Evolutionary conservation across 2,329 filamentous ascomycete genomes (phyloP).

Genomic region (Cyanodermella asteris): DNA sequence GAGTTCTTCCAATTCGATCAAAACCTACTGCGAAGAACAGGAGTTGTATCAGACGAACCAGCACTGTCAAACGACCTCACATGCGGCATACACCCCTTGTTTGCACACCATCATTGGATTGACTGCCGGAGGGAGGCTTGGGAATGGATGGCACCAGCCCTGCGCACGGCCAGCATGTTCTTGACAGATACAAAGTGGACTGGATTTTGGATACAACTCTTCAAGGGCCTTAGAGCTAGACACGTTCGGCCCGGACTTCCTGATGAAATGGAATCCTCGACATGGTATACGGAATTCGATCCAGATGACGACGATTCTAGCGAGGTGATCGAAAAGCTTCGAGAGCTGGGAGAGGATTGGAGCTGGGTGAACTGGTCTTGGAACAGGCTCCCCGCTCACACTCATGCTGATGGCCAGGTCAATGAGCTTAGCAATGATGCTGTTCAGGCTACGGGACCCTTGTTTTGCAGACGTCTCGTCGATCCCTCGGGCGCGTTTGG

Average conservation of each 20-base stretch:
- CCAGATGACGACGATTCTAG: slow-evolving; percentile 5
- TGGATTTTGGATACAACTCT: slow-evolving; percentile 8
- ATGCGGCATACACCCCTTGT: slow-evolving; percentile 6
- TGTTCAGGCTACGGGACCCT: too few species aligned
- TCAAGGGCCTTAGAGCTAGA: slow-evolving; percentile 5
- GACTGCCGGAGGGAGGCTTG: slow-evolving; percentile 7
- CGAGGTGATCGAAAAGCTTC: slow-evolving; percentile 5
- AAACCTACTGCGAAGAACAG: too few species aligned
- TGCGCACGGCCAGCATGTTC: slow-evolving; percentile 7
- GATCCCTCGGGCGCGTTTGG: too few species aligned
- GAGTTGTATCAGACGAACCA: slow-evolving; percentile 4
- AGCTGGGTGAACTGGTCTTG: too few species aligned
- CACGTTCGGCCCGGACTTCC: slow-evolving; percentile 5
- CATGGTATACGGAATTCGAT: slow-evolving; percentile 6
- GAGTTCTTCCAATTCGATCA: slow-evolving; percentile 7
- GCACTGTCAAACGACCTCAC: slow-evolving; percentile 5
- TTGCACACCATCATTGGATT: slow-evolving; percentile 5
- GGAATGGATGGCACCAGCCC: slow-evolving; percentile 6
- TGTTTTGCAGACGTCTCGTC: too few species aligned
- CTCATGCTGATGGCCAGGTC: slow-evolving; percentile 1
- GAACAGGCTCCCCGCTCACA: slow-evolving; percentile 5
- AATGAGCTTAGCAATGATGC: too few species aligned
- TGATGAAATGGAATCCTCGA: slow-evolving; percentile 3
- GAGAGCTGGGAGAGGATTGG: slow-evolving; percentile 3
- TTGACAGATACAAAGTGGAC: slow-evolving; percentile 7